Evolutionary conservation across 2,329 filamentous ascomycete genomes (phyloP), one percentile per base, ranked within the genome.

Genomic region (Akanthomyces lecanii): DNA sequence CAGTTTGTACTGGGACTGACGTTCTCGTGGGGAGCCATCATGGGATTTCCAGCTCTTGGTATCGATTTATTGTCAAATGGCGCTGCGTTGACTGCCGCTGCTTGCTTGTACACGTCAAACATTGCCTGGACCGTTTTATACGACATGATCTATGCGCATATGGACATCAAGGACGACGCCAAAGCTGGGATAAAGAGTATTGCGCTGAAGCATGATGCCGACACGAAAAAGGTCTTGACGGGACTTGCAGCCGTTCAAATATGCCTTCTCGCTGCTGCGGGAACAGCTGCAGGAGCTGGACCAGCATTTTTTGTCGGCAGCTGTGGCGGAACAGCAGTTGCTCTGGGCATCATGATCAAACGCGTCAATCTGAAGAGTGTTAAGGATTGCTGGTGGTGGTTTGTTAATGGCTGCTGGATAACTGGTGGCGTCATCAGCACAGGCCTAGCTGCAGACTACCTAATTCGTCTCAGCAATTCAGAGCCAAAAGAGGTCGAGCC

Each of bases 131-230:
- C 91, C 0, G 83, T 96, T 30, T 77, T 96, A 45, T 96, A 96
- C 74, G 92, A 96, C 73, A 96, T 95, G 86, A 92, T 96, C 38
- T 96, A 96, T 74, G 92, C 92, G 16, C 92, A 96, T 73, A 94
- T 95, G 87, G 92, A 96, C 70, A 89, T 94, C 73, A 88, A 88
- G 70, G 91, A 96, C 69, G 92, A 96, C 71, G 86, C 82, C 65
- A 92, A 92, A 74, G 91, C 89, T 0, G 92, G 92, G 10, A 95
- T 96, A 77, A 96, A 94, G 79, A 91, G 88, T 70, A 95, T 96
- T 68, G 92, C 90, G 1, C 79, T 96, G 45, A 89, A 89, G 72
- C 91, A 96, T 68, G 88, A 90, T 66, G 81, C 84, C 5, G 83
- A 92, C 65, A 93, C 91, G 1, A 96, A 95, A 75, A 78, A 85